phyloP scores from a whole-genome alignment of 2,329 filamentous ascomycete species.

The Epichloe coenophiala region DNA sequence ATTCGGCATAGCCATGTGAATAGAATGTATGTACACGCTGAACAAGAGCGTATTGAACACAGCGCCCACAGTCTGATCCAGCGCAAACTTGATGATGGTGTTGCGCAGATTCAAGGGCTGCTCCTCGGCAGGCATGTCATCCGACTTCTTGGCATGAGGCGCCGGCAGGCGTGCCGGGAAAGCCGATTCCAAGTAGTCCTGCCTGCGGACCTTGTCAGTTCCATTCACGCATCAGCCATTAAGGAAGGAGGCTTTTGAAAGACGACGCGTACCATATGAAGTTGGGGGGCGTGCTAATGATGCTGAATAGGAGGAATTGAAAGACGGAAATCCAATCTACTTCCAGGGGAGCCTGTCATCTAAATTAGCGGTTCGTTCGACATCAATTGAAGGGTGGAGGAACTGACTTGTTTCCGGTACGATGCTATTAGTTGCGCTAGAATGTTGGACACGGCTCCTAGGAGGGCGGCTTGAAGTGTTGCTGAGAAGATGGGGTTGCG shows the following conservation, averaged over 20 bases:
- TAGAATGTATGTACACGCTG: constrained; percentile 42
- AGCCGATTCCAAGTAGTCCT: constrained; percentile 58
- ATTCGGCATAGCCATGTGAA: constrained; percentile 35
- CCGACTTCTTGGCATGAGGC: constrained; percentile 14
- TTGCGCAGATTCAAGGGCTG: constrained; percentile 43
- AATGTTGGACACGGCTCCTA: constrained; percentile 57
- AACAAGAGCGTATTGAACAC: constrained; percentile 52
- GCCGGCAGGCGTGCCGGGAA: constrained; percentile 49
- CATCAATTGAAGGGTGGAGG: not conserved
- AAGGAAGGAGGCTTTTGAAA: not conserved
- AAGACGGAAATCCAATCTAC: constrained; percentile 56
- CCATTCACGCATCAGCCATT: not conserved
- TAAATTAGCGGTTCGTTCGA: not conserved
- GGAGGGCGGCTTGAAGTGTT: constrained; percentile 50
- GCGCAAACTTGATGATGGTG: constrained; percentile 50
- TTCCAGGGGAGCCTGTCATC: not conserved
- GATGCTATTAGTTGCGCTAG: constrained; percentile 58
- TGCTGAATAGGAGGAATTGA: constrained; percentile 63
- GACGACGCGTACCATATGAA: constrained; percentile 52
- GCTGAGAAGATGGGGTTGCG: constrained; percentile 40
- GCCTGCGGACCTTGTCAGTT: constrained; percentile 31
- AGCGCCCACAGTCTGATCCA: constrained; percentile 58
- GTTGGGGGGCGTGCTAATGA: constrained; percentile 73
- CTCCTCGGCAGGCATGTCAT: not conserved
- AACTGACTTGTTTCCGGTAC: constrained; percentile 43